Evolutionary conservation across 345 rosid genomes (phyloP), one percentile per base, ranked within the genome.

Genomic region (Salix exigua): DNA sequence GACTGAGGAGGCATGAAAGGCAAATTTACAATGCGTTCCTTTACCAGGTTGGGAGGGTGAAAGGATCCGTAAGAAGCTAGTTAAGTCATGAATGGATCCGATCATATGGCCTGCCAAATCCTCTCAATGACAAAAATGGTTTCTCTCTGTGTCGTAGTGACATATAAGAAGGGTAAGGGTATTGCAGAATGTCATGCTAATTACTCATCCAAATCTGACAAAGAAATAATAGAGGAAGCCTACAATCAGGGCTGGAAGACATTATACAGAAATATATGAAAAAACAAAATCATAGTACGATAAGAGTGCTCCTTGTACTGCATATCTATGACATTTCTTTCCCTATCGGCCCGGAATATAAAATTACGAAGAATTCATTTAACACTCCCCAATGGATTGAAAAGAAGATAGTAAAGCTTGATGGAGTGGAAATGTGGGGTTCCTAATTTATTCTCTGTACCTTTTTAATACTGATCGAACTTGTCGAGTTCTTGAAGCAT

Each of bases 401-500:
- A 37, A 62, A 9, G 37, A 7, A 38, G 44, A 23, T 42, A 25
- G 23, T 9, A 66, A 16, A 23, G 63, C 17, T 30, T 23, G 70
- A 70, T 26, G 42, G 78, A 75, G 63, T 31, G 38, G 63, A 66
- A 50, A 61, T 17, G 23, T 18, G 62, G 65, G 53, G 31, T n/a
- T 44, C 9, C 9, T 17, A 46, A 33, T 46, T 68, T 55, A 50
- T 50, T 61, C 19, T 48, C 33, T 23, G 4, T 51, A 48, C 53
- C 65, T 13, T 38, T 28, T 78, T 79, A 85, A 64, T 83, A 75
- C 71, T 87, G 28, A 68, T 37, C 86, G 26, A 82, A 78, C 75
- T 84, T 46, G 73, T 89, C 85, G 18, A 80, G 77, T 64, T 82
- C 84, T 60, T 87, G 88, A 71, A 86, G 90, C 89, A 87, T 85